These are phyloP conservation scores for Gossypium herbaceum DNA, from an alignment of 345 rosid species.

Conservation along the genomic window DNA sequence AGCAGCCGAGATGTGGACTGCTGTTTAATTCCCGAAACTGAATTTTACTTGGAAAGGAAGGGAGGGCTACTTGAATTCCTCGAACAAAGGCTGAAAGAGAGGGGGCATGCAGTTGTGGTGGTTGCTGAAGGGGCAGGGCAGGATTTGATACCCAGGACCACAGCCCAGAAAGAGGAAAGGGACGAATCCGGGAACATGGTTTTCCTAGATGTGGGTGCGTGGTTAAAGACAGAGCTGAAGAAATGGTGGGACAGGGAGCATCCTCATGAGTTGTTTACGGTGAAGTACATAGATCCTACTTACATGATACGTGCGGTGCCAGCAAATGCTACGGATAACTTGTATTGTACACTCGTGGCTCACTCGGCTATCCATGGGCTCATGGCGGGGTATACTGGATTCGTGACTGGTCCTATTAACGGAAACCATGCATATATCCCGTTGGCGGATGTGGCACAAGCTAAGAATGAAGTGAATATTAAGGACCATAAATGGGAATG, in stretches of 20 bases:
- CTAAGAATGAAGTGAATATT: conserved; percentile 59
- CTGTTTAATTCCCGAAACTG: conserved; percentile 73
- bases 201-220: conserved; percentile 75
- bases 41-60: conserved; percentile 64
- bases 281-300: conserved; percentile 88
- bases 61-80: conserved; percentile 80
- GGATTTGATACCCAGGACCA: conserved; percentile 65
- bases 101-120: conserved; percentile 77
- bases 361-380: conserved; percentile 91
- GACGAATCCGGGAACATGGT: conserved; percentile 83
- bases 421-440: conserved; percentile 87
- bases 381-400: conserved; percentile 87
- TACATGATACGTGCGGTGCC: conserved; percentile 94
- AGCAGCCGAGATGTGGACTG: conserved; percentile 96
- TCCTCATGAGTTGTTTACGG: conserved; percentile 59
- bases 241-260: conserved; percentile 73
- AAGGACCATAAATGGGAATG: conserved; percentile 90
- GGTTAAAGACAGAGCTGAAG: conserved; percentile 74
- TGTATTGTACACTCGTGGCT: conserved; percentile 79
- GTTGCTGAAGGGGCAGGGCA: conserved; percentile 96
- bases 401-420: conserved; percentile 78
- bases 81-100: conserved; percentile 39
- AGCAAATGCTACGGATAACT: conserved; percentile 72
- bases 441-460: conserved; percentile 60
- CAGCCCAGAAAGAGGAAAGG: conserved; percentile 57